These are phyloP conservation scores for Uromyces viciae-fabae DNA, from an alignment of 1,284 basidiomycete genomes.

Conservation along the genomic window DNA sequence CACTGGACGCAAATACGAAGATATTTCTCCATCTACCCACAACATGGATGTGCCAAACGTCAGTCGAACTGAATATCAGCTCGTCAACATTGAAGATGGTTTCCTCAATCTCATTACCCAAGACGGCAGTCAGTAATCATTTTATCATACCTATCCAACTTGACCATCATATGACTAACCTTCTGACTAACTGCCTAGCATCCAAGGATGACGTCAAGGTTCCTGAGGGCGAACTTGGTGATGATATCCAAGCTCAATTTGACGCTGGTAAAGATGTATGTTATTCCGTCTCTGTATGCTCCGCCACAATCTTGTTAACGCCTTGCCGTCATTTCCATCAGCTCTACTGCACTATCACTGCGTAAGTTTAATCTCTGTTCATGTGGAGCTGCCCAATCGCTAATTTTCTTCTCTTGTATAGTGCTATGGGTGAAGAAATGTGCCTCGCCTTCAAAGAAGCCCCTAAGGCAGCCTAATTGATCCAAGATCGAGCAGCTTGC, in stretches of 20 bases:
- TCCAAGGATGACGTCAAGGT: conserved; percentile 94
- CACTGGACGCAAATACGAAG: conserved; percentile 61
- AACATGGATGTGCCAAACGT: conserved; percentile 99
- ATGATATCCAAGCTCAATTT: conserved; percentile 69
- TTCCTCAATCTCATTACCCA: conserved; percentile 90
- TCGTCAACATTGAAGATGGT: conserved; percentile 64
- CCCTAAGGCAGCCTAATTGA: not conserved
- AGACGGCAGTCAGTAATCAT: conserved; percentile 62
- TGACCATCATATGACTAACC: not conserved
- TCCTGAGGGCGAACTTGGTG: conserved; percentile 80
- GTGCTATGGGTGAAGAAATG: conserved; percentile 44
- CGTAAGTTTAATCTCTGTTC: not conserved
- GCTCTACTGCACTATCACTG: conserved; percentile 45
- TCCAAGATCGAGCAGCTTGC: not conserved
- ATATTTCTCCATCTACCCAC: conserved; percentile 97
- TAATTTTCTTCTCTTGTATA: not conserved
- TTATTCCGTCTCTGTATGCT: not conserved
- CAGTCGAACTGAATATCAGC: conserved; percentile 80
- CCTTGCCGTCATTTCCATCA: not conserved
- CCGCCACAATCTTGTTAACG: not conserved
- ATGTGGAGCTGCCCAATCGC: not conserved
- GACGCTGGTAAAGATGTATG: conserved; percentile 74
- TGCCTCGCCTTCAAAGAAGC: conserved; percentile 45
- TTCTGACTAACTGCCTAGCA: conserved; percentile 46
- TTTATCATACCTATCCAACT: not conserved